Evolutionary conservation across 2,329 filamentous ascomycete species (phyloP).

Genomic region (Gliomastix tumulicola): DNA sequence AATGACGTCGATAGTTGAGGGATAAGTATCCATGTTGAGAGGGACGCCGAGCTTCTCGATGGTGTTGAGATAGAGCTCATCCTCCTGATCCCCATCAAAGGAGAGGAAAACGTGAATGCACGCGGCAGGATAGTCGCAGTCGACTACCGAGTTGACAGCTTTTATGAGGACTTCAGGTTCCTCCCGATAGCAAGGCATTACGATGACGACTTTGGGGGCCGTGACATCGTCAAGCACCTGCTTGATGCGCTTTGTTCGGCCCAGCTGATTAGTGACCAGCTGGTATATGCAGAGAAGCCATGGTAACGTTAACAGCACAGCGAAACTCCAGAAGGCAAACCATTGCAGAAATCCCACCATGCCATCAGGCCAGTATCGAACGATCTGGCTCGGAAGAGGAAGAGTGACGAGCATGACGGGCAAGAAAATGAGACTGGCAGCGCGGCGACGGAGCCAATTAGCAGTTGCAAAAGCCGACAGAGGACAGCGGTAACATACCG

Average conservation of each 20-base stretch:
- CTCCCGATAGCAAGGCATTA: constrained; percentile 97
- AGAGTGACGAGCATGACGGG: constrained; percentile 93
- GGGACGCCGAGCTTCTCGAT: constrained; percentile 81
- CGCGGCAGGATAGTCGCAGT: constrained; percentile 86
- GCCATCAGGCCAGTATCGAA: constrained; percentile 60
- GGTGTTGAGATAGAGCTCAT: constrained; percentile 82
- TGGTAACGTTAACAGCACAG: constrained; percentile 74
- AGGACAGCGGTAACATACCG: constrained; percentile 46
- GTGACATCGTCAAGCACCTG: constrained; percentile 75
- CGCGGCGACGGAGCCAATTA: constrained; percentile 6
- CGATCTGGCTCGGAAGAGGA: constrained; percentile 68
- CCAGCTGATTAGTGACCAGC: constrained; percentile 79
- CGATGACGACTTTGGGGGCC: constrained; percentile 88
- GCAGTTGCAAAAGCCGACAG: background rate
- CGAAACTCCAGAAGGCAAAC: constrained; percentile 95
- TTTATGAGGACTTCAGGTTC: constrained; percentile 76
- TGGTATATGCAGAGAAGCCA: constrained; percentile 94
- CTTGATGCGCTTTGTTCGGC: constrained; percentile 75
- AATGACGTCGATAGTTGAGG: constrained; percentile 81
- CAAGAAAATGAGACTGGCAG: constrained; percentile 74
- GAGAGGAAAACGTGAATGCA: constrained; percentile 95
- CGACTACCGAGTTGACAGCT: constrained; percentile 84
- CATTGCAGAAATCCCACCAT: constrained; percentile 75
- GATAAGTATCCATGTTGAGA: constrained; percentile 68
- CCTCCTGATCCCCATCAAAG: constrained; percentile 84